These are phyloP conservation scores for Pneumocystis jirovecii DNA, from an alignment of 1,139 yeast genomes.

Conservation along the genomic window DNA sequence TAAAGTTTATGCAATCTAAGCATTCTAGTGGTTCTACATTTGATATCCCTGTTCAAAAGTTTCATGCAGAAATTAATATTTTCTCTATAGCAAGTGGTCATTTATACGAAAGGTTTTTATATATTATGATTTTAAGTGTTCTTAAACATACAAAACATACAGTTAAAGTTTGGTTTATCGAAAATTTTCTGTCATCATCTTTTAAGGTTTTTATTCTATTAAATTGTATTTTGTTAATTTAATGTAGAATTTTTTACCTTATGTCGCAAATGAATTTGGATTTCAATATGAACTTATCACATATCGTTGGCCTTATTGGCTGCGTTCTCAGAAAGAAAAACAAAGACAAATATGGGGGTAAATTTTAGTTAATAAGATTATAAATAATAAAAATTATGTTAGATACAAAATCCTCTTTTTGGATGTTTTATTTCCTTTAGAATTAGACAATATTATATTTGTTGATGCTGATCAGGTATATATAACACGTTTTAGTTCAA, in stretches of 20 bases:
- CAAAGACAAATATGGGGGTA: constrained; percentile 71
- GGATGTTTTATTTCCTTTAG: constrained; percentile 75
- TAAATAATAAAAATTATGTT: not conserved
- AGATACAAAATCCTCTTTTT: constrained; percentile 61
- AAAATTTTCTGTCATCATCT: constrained; percentile 57
- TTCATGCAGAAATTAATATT: constrained; percentile 55
- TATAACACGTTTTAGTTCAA: not conserved
- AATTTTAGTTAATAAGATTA: not conserved
- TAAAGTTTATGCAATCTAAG: constrained; percentile 3
- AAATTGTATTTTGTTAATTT: not conserved
- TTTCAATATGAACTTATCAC: constrained; percentile 59
- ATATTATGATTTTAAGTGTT: constrained; percentile 70
- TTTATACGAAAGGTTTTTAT: constrained; percentile 53
- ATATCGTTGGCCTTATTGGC: constrained; percentile 88
- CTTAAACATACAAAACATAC: constrained; percentile 43
- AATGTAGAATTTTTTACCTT: constrained; percentile 33
- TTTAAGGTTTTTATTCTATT: constrained; percentile 29
- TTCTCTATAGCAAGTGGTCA: constrained; percentile 75
- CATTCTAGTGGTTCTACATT: not conserved
- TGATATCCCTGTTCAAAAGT: constrained; percentile 10
- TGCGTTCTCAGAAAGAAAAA: constrained; percentile 58
- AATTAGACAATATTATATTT: constrained; percentile 58
- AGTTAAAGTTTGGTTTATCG: constrained; percentile 79
- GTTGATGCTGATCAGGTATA: constrained; percentile 62
- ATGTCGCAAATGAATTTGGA: constrained; percentile 40